Conservation (phyloP, 1,139 yeast genomes). For the Hyphopichia wangnamkhiaoensis region DNA sequence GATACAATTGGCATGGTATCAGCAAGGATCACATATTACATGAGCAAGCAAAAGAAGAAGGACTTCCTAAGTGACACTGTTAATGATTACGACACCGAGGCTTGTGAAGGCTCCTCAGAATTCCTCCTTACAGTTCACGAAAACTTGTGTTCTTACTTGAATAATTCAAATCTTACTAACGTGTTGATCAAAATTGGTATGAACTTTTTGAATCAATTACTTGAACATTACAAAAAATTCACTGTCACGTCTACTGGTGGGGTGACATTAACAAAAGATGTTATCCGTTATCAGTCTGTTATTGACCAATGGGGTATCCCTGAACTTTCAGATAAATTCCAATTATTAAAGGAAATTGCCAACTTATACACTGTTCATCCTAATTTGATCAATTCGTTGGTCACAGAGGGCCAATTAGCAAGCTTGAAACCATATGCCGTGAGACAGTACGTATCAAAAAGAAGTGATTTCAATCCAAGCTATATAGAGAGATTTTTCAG, state of each 20-base stretch:
- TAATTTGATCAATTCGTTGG: slow-evolving; percentile 68
- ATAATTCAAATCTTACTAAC: slow-evolving; percentile 53
- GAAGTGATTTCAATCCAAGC: slow-evolving; percentile 67
- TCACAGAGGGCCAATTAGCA: slow-evolving; percentile 79
- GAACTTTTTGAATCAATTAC: slow-evolving; percentile 57
- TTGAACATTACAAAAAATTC: slow-evolving; percentile 76
- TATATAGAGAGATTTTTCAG: slow-evolving; percentile 52
- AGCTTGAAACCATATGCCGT: slow-evolving; percentile 66
- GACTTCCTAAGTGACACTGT: slow-evolving; percentile 44
- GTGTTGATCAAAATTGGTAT: slow-evolving; percentile 63
- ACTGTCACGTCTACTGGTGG: slow-evolving; percentile 84
- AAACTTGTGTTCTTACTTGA: slow-evolving; percentile 37
- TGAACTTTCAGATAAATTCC: slow-evolving; percentile 68
- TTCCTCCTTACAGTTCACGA: slow-evolving; percentile 50
- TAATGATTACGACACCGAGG: slow-evolving; percentile 63
- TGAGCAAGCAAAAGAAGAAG: slow-evolving; percentile 45
- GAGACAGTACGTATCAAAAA: slow-evolving; percentile 67
- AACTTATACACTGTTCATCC: slow-evolving; percentile 80
- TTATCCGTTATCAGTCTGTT: slow-evolving; percentile 72
- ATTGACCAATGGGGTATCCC: slow-evolving; percentile 72
- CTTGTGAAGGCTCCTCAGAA: slow-evolving; percentile 64
- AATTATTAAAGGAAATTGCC: slow-evolving; percentile 77
- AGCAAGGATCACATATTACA: slow-evolving; percentile 47
- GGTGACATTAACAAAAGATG: slow-evolving; percentile 78
- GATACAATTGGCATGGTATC: slow-evolving; percentile 56